Conservation (phyloP, 139 green algal genomes). For the Haematococcus lacustris region DNA sequence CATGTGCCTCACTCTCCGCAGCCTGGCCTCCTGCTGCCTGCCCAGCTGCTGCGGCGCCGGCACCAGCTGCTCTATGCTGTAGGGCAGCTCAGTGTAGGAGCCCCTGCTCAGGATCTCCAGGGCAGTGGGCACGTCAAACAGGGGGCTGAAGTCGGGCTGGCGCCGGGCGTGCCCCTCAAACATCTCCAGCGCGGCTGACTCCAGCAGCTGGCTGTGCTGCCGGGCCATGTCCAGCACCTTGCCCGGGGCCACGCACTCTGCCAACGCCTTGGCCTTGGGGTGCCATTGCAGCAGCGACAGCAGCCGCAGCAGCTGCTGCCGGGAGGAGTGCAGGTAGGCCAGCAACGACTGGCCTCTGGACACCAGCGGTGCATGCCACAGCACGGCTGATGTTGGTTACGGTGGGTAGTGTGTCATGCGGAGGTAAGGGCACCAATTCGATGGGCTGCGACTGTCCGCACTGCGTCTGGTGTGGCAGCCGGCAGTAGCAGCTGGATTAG, state of each 20-base stretch:
- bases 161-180: conserved; percentile 2
- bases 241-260: conserved; percentile 24
- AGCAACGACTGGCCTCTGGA: too few relatives aligned
- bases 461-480: too few relatives aligned
- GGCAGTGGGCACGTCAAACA: conserved; percentile 35
- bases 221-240: conserved; percentile 24
- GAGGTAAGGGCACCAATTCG: too few relatives aligned
- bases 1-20: conserved; percentile 18
- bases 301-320: conserved; percentile 31
- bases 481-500: too few relatives aligned
- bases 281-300: conserved; percentile 26
- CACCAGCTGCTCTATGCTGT: conserved; percentile 24
- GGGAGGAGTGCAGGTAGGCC: conserved; percentile 23
- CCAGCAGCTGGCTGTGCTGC: conserved; percentile 20
- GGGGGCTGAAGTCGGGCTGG: conserved; percentile 16
- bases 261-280: conserved; percentile 30
- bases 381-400: too few relatives aligned
- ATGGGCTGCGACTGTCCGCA: too few relatives aligned
- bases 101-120: conserved; percentile 32
- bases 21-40: conserved; percentile 7
- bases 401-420: too few relatives aligned
- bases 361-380: too few relatives aligned
- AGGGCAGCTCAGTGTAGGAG: conserved; percentile 33
- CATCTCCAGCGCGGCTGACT: conserved; percentile 14
- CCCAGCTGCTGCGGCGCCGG: conserved; percentile 4